phyloP scores from a whole-genome alignment of 2,329 filamentous ascomycete genomes.

The Pseudopyrenochaeta lycopersici region DNA sequence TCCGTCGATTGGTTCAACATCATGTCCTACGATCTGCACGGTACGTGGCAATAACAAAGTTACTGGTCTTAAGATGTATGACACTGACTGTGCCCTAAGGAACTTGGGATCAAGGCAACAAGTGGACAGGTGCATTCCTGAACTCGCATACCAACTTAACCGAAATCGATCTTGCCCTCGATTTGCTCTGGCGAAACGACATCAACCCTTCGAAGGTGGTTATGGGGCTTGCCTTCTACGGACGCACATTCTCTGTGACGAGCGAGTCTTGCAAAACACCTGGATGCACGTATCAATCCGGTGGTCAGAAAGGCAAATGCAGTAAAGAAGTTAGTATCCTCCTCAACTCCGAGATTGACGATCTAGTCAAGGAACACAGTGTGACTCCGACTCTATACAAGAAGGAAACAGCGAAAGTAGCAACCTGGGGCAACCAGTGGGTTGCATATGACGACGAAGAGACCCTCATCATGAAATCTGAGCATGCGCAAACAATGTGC shows the following conservation, averaged over 20 bases:
- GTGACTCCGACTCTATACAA: conserved; percentile 16
- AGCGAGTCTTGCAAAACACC: conserved; percentile 11
- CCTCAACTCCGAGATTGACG: conserved; percentile 25
- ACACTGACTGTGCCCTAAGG: neutral
- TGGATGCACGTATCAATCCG: conserved; percentile 3
- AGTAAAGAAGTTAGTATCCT: conserved; percentile 18
- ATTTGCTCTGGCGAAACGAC: conserved; percentile 58
- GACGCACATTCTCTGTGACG: conserved; percentile 36
- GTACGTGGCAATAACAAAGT: neutral
- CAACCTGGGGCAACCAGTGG: conserved; percentile 44
- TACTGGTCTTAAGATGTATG: neutral
- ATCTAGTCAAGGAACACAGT: conserved; percentile 12
- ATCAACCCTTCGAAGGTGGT: conserved; percentile 52
- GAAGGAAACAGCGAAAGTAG: conserved; percentile 32
- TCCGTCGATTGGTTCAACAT: conserved; percentile 54
- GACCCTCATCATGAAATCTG: conserved; percentile 59
- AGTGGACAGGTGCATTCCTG: conserved; percentile 36
- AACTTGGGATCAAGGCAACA: conserved; percentile 47
- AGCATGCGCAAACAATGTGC: conserved; percentile 45
- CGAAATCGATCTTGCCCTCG: conserved; percentile 51
- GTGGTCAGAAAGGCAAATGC: conserved; percentile 11
- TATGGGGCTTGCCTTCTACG: conserved; percentile 58
- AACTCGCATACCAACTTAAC: conserved; percentile 57
- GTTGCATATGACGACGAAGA: conserved; percentile 33
- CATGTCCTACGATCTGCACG: conserved; percentile 58